These are phyloP conservation scores for Barnettozyma botsteinii DNA, from an alignment of 805 yeast genomes.

Conservation along the genomic window DNA sequence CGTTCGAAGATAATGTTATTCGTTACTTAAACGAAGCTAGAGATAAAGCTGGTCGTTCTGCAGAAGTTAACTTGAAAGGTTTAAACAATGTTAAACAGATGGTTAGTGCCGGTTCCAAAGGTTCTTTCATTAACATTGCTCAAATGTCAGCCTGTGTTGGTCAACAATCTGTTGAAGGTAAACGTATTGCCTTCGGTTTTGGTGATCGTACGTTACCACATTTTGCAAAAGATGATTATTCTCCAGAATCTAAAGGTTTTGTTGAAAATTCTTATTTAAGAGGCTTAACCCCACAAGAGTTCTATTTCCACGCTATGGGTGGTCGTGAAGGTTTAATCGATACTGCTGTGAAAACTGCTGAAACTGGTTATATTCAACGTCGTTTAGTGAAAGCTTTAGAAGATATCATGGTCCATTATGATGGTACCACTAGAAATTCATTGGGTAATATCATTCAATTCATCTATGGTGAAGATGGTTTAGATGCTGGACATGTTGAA, in stretches of 20 bases:
- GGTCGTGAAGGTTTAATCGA: conserved; percentile 99
- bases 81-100: conserved; percentile 95
- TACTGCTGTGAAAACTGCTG: conserved; percentile 99
- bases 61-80: conserved; percentile 93
- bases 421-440: conserved; percentile 97
- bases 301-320: conserved; percentile 99
- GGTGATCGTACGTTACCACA: conserved; percentile 96
- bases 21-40: conserved; percentile 95
- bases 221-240: conserved; percentile 96
- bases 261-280: conserved; percentile 95
- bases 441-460: conserved; percentile 95
- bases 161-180: conserved; percentile 99
- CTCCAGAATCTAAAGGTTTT: conserved; percentile 97
- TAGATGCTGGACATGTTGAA: conserved; percentile 97
- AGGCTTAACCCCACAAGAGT: conserved; percentile 98
- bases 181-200: conserved; percentile 97
- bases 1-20: conserved; percentile 95
- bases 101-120: conserved; percentile 99
- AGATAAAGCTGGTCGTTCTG: conserved; percentile 98
- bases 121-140: conserved; percentile 97
- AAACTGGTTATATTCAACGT: conserved; percentile 97
- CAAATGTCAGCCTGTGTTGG: conserved; percentile 99
- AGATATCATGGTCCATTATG: conserved; percentile 96
- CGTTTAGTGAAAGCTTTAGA: conserved; percentile 95
- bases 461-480: conserved; percentile 97